Evolutionary conservation across 345 rosid genomes (phyloP), one percentile per base, ranked within the genome.

Genomic region (Eucalyptus curtisii): DNA sequence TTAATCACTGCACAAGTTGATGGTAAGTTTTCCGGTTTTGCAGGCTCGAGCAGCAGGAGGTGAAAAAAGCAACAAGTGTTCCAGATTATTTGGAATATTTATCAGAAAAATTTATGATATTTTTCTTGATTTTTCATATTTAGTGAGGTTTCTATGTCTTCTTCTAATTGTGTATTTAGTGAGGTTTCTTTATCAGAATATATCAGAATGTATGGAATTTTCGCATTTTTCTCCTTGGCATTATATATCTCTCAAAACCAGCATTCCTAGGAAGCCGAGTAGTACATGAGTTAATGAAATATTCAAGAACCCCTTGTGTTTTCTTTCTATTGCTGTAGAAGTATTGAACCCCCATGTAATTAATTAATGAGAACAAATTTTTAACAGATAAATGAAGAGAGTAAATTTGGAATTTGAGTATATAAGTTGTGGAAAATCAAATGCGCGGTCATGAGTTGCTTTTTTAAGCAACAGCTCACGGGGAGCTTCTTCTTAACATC

Each of bases 381-480:
- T 66, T n/a, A n/a, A 31, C 33, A n/a, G 31, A 64, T 30, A 64
- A 64, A 64, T 64, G 71, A 64, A 64, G 19, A 64, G 40, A n/a
- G 19, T 66, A 6, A n/a, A 66, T 66, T 31, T n/a, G 40, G 37
- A 66, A 31, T n/a, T 16, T 66, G 40, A 92, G 37, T n/a, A 84
- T 80, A 86, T 40, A 88, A 89, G 84, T 71, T 40, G 87, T 59
- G 61, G 50, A 31, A 31, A 89, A 85, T 64, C 59, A 86, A 30
- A 20, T 17, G 12, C 33, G 40, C 71, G 76, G 87, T 95, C 98
- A 95, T 95, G 93, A 86, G 93, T 94, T 93, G 95, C 94, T 80
- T 76, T 94, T 66, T 98, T 95, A 92, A 93, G 97, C 95, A 93
- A 96, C 98, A 91, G 94, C 91, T 91, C 93, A 95, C 90, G 88